Conservation (phyloP, 2,329 filamentous ascomycete genomes). For the Aspergillus pseudoterreus region DNA sequence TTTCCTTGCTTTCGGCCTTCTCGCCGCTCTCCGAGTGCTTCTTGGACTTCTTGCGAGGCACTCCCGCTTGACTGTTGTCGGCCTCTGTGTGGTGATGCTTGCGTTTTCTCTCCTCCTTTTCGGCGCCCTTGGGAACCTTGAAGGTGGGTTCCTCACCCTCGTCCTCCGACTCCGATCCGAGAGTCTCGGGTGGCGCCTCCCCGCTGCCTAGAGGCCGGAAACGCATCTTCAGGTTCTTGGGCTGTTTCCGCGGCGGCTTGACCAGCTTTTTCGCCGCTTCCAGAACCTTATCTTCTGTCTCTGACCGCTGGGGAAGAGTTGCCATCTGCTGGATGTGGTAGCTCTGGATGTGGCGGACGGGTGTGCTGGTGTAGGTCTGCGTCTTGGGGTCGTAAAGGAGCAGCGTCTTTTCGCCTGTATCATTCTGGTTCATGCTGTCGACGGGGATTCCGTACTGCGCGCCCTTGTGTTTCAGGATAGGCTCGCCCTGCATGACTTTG, state of each 20-base stretch:
- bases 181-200: conserved; percentile 27
- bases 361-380: conserved; percentile 29
- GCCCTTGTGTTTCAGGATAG: conserved; percentile 41
- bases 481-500: conserved; percentile 38
- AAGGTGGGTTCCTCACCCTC: conserved; percentile 32
- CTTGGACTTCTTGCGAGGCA: conserved; percentile 40
- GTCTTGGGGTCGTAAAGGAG: conserved; percentile 35
- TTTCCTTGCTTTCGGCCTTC: conserved; percentile 21
- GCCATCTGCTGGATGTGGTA: conserved; percentile 38
- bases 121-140: conserved; percentile 27
- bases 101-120: conserved; percentile 35
- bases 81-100: conserved; percentile 33
- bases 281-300: conserved; percentile 21
- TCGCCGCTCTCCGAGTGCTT: conserved; percentile 23
- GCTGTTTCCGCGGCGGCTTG: conserved; percentile 38
- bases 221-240: conserved; percentile 43
- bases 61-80: conserved; percentile 20
- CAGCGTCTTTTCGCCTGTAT: conserved; percentile 28
- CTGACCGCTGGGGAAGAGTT: conserved; percentile 24
- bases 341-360: conserved; percentile 25
- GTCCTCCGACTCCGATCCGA: conserved; percentile 37
- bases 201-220: conserved; percentile 42
- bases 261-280: conserved; percentile 25
- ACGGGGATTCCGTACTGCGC: conserved; percentile 39
- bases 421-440: conserved; percentile 28